Conservation (phyloP, 257 asterid genomes). For the Solanum chaucha region DNA sequence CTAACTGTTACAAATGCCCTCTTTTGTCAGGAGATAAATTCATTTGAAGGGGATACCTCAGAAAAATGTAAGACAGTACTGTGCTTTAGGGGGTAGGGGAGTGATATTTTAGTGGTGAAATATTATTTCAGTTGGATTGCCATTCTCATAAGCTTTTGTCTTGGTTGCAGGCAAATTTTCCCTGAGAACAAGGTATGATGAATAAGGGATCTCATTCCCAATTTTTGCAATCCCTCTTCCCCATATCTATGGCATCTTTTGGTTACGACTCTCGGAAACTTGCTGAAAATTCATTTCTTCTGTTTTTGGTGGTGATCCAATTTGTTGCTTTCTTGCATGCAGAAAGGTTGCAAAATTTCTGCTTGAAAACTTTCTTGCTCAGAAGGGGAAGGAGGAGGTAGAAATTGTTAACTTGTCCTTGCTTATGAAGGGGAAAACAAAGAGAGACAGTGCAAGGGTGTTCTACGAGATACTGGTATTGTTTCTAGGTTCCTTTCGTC, state of each 20-base stretch:
- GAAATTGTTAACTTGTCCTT: constrained; percentile 28
- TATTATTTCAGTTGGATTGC: background rate
- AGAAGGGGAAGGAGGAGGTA: constrained; percentile 25
- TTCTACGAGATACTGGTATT: constrained; percentile 81
- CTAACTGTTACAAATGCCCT: background rate
- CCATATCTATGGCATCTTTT: background rate
- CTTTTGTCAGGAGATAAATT: constrained; percentile 39
- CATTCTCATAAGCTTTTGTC: background rate
- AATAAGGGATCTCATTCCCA: background rate
- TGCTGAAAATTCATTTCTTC: background rate
- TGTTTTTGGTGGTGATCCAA: background rate
- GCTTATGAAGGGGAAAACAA: constrained; percentile 38
- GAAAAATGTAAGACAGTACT: constrained; percentile 24
- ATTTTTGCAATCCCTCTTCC: background rate
- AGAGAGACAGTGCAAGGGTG: constrained; percentile 51
- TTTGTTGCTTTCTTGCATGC: constrained; percentile 4
- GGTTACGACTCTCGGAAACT: background rate
- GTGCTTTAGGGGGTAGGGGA: background rate
- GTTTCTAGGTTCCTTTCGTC: background rate
- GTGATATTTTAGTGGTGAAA: background rate
- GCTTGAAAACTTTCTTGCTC: constrained; percentile 23
- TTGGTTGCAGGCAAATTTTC: constrained; percentile 40
- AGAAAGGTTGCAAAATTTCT: constrained; percentile 45
- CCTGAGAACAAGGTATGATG: constrained; percentile 54
- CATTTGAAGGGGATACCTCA: constrained; percentile 20